Evolutionary conservation across 169 alveolate species (phyloP), one percentile per base, ranked within the genome.

Genomic region (Eimeria falciformis): DNA sequence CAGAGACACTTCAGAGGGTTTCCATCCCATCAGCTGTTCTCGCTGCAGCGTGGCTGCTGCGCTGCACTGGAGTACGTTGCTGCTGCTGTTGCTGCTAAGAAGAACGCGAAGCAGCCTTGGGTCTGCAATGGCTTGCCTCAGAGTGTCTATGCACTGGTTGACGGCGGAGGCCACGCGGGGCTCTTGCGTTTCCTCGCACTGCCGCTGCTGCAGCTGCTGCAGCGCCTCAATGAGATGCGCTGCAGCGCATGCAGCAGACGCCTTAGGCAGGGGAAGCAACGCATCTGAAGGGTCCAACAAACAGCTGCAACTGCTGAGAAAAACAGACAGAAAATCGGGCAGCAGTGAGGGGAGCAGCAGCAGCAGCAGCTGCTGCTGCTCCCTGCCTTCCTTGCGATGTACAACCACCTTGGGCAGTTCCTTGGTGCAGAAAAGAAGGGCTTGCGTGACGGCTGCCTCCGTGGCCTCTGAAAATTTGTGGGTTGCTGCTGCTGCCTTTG

Each of bases 191-290:
- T 14, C 33, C 62, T 11, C 14, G 62, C 23, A 25, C 71, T 58
- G 71, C 71, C 5, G 71, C 71, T 9, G 33, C 71, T 58, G 71
- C 71, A 58, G 71, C 18, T 11, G 71, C 71, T 11, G 23, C 71
- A 58, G 23, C 7, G 71, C 18, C 5, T 58, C 23, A 14, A n/a
- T 18, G 71, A 58, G 9, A 11, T 58, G 71, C 21, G 71, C 11
- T 7, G 71, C 71, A 14, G 71, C 71, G 5, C 7, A 14, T 58
- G 71, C 71, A 14, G 71, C 71, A 14, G 5, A 9, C 23, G 18
- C 33, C 33, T n/a, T 6, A 14, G 33, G 33, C 71, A 58, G 27
- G 71, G 71, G 33, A 6, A 58, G 27, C 71, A 58, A 25, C 71
- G 33, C 29, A 9, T 14, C 27, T 5, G 71, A 14, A 58, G 71